A percentile compares a stretch with the other conserved stretches of the same genome.
Evolutionary conservation across 106 monocot species (phyloP).

Genomic region (Dendrobium nobile): DNA sequence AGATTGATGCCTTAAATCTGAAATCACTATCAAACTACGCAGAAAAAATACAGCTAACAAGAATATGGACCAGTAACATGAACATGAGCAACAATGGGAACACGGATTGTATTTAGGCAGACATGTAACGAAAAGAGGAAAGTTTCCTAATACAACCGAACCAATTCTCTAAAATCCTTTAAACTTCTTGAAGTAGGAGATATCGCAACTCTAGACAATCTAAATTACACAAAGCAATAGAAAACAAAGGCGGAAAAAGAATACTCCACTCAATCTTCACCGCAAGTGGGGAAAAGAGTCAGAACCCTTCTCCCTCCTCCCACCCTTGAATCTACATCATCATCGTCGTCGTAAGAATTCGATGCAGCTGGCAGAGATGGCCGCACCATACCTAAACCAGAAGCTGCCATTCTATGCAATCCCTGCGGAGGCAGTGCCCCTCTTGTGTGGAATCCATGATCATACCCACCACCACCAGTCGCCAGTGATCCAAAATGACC

Average conservation of each 20-base stretch:
- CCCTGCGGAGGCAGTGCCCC: slow-evolving; percentile 8
- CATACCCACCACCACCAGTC: slow-evolving; percentile 9
- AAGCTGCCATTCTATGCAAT: slow-evolving; percentile 32
- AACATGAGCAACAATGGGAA: background rate
- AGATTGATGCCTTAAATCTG: slow-evolving; percentile 4
- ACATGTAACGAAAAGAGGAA: background rate
- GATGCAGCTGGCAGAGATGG: slow-evolving; percentile 1
- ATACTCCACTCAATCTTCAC: slow-evolving; percentile 40
- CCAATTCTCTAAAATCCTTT: background rate
- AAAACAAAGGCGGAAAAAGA: background rate
- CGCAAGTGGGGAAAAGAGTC: slow-evolving; percentile 67
- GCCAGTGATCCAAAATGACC: slow-evolving; percentile 17
- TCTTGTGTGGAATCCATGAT: slow-evolving; percentile 18
- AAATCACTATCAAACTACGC: background rate
- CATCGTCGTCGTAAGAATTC: slow-evolving; percentile 37
- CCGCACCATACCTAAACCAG: slow-evolving; percentile 10
- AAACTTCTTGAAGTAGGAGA: background rate
- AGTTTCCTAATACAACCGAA: background rate
- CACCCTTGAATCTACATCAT: slow-evolving; percentile 41
- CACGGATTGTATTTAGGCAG: background rate
- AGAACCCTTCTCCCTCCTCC: slow-evolving; percentile 51
- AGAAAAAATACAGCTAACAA: background rate
- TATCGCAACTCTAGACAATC: background rate
- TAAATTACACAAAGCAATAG: background rate
- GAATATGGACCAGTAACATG: background rate